phyloP scores from a whole-genome alignment of 2,329 filamentous ascomycete species.

The Coniosporium tulheliwenetii region DNA sequence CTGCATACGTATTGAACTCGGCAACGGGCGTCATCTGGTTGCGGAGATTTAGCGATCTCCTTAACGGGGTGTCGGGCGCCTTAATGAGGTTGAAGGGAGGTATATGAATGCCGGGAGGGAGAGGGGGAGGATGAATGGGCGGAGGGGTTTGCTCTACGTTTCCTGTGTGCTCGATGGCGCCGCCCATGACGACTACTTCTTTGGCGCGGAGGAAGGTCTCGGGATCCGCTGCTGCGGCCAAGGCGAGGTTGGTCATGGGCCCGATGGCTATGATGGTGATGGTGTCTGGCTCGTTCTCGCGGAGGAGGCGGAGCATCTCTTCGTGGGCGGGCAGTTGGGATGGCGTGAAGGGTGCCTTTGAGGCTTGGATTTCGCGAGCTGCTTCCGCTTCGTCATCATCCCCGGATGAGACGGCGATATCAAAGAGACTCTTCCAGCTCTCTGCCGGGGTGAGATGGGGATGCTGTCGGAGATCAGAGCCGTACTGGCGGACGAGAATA shows the following conservation, averaged over 20 bases:
- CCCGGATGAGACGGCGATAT: constrained; percentile 15
- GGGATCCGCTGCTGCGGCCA: constrained; percentile 76
- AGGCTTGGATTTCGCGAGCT: constrained; percentile 18
- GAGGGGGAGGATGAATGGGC: constrained; percentile 9
- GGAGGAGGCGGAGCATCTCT: constrained; percentile 78
- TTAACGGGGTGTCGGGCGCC: constrained; percentile 17
- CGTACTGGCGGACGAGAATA: neutral
- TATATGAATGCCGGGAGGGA: constrained; percentile 8
- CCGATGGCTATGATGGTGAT: constrained; percentile 85
- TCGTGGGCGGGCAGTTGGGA: constrained; percentile 60
- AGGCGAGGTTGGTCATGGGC: constrained; percentile 81
- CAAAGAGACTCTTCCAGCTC: constrained; percentile 31
- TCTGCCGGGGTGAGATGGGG: constrained; percentile 30
- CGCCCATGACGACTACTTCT: constrained; percentile 92
- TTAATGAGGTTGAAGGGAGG: constrained; percentile 23
- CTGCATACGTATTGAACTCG: constrained; percentile 93
- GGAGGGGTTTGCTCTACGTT: constrained; percentile 36
- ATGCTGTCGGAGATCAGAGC: constrained; percentile 16
- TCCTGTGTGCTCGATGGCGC: constrained; percentile 61
- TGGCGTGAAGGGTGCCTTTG: constrained; percentile 49
- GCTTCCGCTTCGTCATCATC: constrained; percentile 15
- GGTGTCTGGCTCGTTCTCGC: constrained; percentile 65
- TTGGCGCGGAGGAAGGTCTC: constrained; percentile 80
- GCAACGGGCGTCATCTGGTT: constrained; percentile 55
- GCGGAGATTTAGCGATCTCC: constrained; percentile 9